These are phyloP conservation scores for Penicillium sp. DNA, from an alignment of 2,329 filamentous ascomycete genomes.

Conservation along the genomic window DNA sequence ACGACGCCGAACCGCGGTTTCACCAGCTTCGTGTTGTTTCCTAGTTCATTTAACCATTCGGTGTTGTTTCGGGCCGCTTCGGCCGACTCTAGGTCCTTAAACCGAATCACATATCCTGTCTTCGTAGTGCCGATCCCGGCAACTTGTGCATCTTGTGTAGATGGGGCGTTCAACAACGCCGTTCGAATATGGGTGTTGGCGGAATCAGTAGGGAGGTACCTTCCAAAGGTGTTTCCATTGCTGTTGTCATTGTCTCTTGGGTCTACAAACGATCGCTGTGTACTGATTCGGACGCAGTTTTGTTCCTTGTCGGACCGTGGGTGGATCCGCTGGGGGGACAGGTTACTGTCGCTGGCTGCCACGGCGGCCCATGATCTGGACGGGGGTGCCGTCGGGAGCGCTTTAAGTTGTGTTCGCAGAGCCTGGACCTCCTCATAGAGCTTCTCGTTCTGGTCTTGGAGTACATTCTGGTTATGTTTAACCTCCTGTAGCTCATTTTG, in stretches of 20 bases:
- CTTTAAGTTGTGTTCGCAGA: slow-evolving; percentile 4
- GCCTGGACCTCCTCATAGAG: slow-evolving; percentile 6
- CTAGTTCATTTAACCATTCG: slow-evolving; percentile 12
- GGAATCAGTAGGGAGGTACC: slow-evolving; percentile 8
- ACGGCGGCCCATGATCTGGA: neutral
- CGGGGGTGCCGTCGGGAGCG: neutral
- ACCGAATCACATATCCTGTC: slow-evolving; percentile 24
- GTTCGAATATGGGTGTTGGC: slow-evolving; percentile 16
- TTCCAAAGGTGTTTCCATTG: slow-evolving; percentile 3
- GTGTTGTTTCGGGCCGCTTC: slow-evolving; percentile 21
- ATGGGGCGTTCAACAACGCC: neutral
- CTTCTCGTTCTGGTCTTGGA: slow-evolving; percentile 12
- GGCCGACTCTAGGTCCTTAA: slow-evolving; percentile 19
- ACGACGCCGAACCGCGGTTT: slow-evolving; percentile 13
- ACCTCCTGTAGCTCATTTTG: slow-evolving; percentile 8
- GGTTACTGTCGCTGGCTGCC: neutral
- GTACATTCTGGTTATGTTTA: slow-evolving; percentile 11
- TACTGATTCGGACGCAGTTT: slow-evolving; percentile 18
- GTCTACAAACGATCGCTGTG: slow-evolving; percentile 2
- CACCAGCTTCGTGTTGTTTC: slow-evolving; percentile 9
- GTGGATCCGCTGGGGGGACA: neutral
- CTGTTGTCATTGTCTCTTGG: slow-evolving; percentile 2
- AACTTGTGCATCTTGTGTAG: slow-evolving; percentile 18
- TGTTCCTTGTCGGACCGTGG: no score
- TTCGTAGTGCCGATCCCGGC: slow-evolving; percentile 6